Conservation (phyloP, 805 yeast species). For the Candida easanensis region DNA sequence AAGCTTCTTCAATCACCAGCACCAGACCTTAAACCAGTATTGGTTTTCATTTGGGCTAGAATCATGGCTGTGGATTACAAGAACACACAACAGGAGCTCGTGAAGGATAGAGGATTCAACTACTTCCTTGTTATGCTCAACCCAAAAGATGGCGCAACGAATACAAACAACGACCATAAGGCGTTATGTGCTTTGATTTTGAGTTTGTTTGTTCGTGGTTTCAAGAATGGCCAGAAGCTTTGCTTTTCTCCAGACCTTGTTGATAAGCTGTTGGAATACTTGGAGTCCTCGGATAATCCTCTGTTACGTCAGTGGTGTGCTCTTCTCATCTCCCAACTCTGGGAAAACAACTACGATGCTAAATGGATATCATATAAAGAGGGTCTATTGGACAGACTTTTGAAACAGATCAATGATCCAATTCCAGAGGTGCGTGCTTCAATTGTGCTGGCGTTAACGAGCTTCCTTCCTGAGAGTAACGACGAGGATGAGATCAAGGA, state of each 20-base stretch:
- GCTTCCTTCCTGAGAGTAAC: constrained; percentile 52
- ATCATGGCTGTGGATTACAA: constrained; percentile 93
- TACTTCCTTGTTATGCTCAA: constrained; percentile 82
- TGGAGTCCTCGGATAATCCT: constrained; percentile 77
- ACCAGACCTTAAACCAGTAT: constrained; percentile 87
- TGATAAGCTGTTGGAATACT: constrained; percentile 60
- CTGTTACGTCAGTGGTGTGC: constrained; percentile 91
- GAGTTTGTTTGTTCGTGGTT: constrained; percentile 79
- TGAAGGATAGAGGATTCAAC: constrained; percentile 86
- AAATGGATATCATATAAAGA: constrained; percentile 67
- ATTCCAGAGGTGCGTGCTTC: constrained; percentile 95
- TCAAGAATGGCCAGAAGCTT: constrained; percentile 72
- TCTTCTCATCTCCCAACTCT: constrained; percentile 70
- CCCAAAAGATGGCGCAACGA: constrained; percentile 31
- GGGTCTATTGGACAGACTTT: constrained; percentile 54
- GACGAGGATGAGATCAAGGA: constrained; percentile 51
- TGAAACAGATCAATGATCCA: constrained; percentile 72
- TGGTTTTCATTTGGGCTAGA: constrained; percentile 96
- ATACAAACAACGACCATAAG: constrained; percentile 61
- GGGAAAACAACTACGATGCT: constrained; percentile 71
- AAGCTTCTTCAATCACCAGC: constrained; percentile 92
- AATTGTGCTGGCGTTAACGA: constrained; percentile 66
- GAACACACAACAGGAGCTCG: constrained; percentile 86
- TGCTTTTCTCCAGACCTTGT: constrained; percentile 75
- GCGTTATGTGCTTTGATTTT: constrained; percentile 95